Evolutionary conservation across 148 eudicot species (phyloP).

Genomic region (Camellia sinensis): DNA sequence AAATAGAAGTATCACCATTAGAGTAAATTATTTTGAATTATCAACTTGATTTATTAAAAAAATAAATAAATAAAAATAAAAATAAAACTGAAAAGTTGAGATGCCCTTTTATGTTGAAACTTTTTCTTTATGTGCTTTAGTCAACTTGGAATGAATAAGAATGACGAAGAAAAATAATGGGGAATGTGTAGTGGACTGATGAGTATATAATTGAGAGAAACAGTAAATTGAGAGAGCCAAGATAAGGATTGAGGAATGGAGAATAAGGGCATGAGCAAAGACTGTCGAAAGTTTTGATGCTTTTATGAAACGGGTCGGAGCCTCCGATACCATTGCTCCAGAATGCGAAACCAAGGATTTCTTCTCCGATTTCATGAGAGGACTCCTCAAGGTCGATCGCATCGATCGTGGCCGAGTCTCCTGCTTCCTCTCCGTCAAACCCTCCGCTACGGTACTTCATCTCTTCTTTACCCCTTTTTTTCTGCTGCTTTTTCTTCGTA

Average conservation of each 20-base stretch:
- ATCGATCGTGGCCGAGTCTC: constrained; percentile 43
- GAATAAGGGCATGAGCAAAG: neutral
- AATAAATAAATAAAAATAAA: no score
- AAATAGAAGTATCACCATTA: no score
- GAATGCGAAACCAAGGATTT: constrained; percentile 16
- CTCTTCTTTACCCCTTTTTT: neutral
- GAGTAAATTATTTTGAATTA: no score
- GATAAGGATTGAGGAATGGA: neutral
- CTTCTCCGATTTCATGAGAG: constrained; percentile 29
- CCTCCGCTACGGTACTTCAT: constrained; percentile 34
- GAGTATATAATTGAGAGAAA: no score
- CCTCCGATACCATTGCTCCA: constrained; percentile 5
- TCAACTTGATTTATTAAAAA: no score
- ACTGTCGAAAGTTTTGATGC: neutral
- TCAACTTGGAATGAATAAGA: no score
- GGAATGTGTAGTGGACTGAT: no score
- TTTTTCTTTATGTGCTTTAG: no score
- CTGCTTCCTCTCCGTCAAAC: constrained; percentile 43
- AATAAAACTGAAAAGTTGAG: no score
- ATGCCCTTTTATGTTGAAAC: no score
- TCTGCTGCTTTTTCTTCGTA: neutral
- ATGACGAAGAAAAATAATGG: no score
- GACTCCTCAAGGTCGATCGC: constrained; percentile 30
- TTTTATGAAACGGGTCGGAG: constrained; percentile 11
- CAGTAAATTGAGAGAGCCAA: no score